phyloP scores from a whole-genome alignment of 2,329 filamentous ascomycete species.

The Mycogone perniciosa region DNA sequence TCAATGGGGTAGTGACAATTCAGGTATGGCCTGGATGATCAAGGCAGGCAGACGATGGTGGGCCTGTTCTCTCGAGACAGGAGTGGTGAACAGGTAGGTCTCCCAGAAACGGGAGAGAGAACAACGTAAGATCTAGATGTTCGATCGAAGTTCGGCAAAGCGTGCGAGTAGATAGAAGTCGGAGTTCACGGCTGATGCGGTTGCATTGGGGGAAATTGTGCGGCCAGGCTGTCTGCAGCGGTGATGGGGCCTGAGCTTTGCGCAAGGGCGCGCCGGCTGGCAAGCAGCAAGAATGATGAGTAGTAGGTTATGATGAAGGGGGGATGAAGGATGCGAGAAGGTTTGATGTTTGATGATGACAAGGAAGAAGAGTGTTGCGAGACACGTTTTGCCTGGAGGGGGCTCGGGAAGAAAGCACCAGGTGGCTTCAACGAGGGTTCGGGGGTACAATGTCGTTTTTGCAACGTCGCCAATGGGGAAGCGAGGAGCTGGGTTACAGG shows the following conservation, averaged over 20 bases:
- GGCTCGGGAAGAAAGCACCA: constrained; percentile 24
- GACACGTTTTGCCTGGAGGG: constrained; percentile 16
- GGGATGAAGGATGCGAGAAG: background rate
- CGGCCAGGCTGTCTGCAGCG: constrained; percentile 10
- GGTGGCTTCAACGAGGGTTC: constrained; percentile 25
- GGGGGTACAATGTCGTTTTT: constrained; percentile 18
- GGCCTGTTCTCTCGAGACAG: background rate
- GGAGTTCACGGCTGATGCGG: constrained; percentile 4
- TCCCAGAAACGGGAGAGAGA: background rate
- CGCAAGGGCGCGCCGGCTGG: constrained; percentile 4
- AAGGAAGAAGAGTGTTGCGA: constrained; percentile 16
- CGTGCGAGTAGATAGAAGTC: background rate
- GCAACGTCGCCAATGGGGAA: constrained; percentile 20
- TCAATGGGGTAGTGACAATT: background rate
- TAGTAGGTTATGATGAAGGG: constrained; percentile 2
- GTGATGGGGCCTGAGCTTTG: background rate
- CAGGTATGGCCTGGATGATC: background rate
- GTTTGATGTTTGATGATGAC: constrained; percentile 5
- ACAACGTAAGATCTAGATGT: background rate
- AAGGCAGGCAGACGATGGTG: background rate
- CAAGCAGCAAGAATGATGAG: constrained; percentile 12
- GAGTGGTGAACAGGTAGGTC: background rate
- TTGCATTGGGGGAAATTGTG: constrained; percentile 8
- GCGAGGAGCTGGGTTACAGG: constrained; percentile 22
- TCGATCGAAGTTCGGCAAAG: constrained; percentile 8